Evolutionary conservation across 83 land plant genomes (phyloP).

Genomic region (Isoetes engelmannii): DNA sequence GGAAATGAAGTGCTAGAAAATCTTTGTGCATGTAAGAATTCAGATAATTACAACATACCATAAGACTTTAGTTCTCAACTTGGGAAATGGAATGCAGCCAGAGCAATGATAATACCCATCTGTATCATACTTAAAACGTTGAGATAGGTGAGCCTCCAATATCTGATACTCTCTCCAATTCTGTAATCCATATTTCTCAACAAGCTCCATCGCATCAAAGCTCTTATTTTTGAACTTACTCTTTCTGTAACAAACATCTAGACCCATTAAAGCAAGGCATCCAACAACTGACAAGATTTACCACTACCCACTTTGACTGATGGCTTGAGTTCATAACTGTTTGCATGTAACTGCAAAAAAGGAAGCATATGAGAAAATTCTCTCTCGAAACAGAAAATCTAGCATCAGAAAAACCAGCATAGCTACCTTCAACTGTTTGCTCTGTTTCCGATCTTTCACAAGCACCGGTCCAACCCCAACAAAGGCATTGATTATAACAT

Average conservation of each 20-base stretch:
- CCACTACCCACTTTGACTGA: background rate
- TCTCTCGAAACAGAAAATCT: background rate
- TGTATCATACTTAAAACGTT: conserved; percentile 18
- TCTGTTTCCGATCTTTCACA: background rate
- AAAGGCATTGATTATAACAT: conserved; percentile 5
- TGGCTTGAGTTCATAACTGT: conserved; percentile 8
- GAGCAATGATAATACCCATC: conserved; percentile 19
- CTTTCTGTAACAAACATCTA: background rate
- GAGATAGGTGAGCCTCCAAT: conserved; percentile 16
- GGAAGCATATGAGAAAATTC: background rate
- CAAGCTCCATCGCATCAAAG: conserved; percentile 14
- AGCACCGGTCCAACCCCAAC: background rate
- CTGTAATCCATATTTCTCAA: conserved; percentile 4
- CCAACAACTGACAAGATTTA: background rate
- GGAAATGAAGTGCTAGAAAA: no score
- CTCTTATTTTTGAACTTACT: conserved; percentile 1
- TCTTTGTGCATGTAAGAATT: no score
- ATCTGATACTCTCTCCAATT: conserved; percentile 19
- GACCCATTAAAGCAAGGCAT: background rate
- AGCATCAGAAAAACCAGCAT: background rate
- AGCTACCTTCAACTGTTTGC: background rate
- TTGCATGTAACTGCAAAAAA: conserved; percentile 3
- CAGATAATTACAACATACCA: no score
- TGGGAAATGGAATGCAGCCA: conserved; percentile 15
- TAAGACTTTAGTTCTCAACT: no score